Conservation (phyloP, 2,329 filamentous ascomycete genomes). For the Microthyrium microscopicum region DNA sequence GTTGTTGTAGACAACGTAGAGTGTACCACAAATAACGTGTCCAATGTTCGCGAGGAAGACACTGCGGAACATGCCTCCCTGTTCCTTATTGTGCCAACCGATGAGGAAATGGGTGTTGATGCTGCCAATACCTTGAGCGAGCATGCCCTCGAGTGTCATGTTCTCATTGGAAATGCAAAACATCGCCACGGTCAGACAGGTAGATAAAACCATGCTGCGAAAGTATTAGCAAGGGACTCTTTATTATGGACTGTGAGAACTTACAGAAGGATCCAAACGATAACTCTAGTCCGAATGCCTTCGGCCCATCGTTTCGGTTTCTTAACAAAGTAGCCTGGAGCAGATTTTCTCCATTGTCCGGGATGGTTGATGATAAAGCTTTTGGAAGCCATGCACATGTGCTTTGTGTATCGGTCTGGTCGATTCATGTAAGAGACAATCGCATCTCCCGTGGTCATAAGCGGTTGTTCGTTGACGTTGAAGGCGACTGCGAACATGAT, state of each 20-base stretch:
- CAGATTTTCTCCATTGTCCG: constrained; percentile 2
- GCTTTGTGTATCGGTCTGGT: constrained; percentile 12
- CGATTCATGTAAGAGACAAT: constrained; percentile 13
- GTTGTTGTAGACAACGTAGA: constrained; percentile 24
- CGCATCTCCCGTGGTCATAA: constrained; percentile 16
- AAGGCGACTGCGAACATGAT: constrained; percentile 13
- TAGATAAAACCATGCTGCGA: constrained; percentile 4
- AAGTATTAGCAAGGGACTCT: not conserved
- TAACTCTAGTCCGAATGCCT: constrained; percentile 5
- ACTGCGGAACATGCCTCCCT: constrained; percentile 1
- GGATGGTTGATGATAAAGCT: constrained; percentile 3
- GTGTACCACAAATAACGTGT: constrained; percentile 16
- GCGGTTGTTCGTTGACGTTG: constrained; percentile 9
- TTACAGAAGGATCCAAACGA: constrained; percentile 3
- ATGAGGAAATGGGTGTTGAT: constrained; percentile 8
- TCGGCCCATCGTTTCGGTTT: constrained; percentile 4
- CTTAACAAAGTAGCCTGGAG: constrained; percentile 2
- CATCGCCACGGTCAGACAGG: constrained; percentile 5
- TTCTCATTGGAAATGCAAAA: constrained; percentile 7
- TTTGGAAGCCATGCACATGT: constrained; percentile 9
- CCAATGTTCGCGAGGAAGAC: constrained; percentile 27
- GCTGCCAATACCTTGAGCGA: constrained; percentile 3
- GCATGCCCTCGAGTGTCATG: constrained; percentile 3
- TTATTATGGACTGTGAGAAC: not conserved
- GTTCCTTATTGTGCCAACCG: constrained; percentile 7